Conservation (phyloP, 2,329 filamentous ascomycete genomes). For the Truncatella angustata region DNA sequence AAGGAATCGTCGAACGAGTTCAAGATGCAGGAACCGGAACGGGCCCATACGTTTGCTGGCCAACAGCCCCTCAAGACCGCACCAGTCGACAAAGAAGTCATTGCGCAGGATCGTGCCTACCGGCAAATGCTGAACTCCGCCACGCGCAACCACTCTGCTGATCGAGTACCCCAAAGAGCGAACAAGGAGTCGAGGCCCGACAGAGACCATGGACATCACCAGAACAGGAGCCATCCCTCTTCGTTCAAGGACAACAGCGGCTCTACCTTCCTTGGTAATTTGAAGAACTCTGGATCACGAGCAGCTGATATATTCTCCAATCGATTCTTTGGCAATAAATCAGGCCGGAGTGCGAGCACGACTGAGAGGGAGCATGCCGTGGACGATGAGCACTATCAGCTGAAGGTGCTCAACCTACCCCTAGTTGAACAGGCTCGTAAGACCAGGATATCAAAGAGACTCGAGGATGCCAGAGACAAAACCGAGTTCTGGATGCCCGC, state of each 20-base stretch:
- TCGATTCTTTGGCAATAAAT: slow-evolving; percentile 73
- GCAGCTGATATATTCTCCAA: slow-evolving; percentile 81
- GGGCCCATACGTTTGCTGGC: slow-evolving; percentile 30
- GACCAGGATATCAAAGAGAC: slow-evolving; percentile 84
- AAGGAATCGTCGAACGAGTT: slow-evolving; percentile 31
- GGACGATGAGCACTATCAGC: slow-evolving; percentile 79
- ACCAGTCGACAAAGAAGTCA: slow-evolving; percentile 49
- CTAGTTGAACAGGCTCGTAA: slow-evolving; percentile 86
- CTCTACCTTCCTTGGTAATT: slow-evolving; percentile 65
- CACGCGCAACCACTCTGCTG: slow-evolving; percentile 69
- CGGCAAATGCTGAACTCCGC: slow-evolving; percentile 66
- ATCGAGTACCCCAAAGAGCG: slow-evolving; percentile 52
- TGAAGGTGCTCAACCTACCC: slow-evolving; percentile 82
- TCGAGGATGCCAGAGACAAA: slow-evolving; percentile 88
- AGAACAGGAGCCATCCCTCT: slow-evolving; percentile 47
- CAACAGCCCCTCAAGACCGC: slow-evolving; percentile 57
- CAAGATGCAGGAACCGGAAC: slow-evolving; percentile 35
- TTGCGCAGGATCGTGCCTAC: slow-evolving; percentile 58
- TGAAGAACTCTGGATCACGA: slow-evolving; percentile 70
- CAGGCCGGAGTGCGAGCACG: slow-evolving; percentile 68
- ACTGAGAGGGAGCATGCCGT: slow-evolving; percentile 62
- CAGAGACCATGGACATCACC: slow-evolving; percentile 32
- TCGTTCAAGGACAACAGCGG: slow-evolving; percentile 62
- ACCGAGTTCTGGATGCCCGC: slow-evolving; percentile 99
- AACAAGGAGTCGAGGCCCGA: slow-evolving; percentile 45